Conservation (phyloP, 495 filamentous ascomycete genomes). For the Talaromyces wortmannii region DNA sequence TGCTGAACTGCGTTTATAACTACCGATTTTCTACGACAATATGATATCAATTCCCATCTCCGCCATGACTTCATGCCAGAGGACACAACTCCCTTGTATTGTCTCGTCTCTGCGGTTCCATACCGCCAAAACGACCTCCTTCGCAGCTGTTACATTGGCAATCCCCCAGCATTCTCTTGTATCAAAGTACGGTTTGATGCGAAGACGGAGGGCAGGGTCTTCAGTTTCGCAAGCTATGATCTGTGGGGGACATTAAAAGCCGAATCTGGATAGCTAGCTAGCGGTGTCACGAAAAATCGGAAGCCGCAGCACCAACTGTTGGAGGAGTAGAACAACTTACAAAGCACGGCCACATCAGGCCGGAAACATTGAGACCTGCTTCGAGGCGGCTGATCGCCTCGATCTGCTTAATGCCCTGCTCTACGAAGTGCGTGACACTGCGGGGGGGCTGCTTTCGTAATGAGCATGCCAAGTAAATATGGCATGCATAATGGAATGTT, state of each 20-base stretch:
- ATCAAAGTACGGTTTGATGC: background rate
- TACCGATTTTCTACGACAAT: background rate
- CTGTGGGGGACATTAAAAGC: background rate
- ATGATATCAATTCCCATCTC: background rate
- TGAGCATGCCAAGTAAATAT: background rate
- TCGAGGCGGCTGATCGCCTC: background rate
- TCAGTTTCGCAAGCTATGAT: background rate
- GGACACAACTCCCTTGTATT: background rate
- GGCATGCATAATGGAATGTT: background rate
- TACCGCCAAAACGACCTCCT: conserved; percentile 1
- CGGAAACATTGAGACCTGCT: background rate
- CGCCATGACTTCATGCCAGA: background rate
- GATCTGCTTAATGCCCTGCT: background rate
- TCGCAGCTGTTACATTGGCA: background rate
- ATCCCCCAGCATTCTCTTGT: background rate
- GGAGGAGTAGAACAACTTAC: background rate
- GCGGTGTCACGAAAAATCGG: background rate
- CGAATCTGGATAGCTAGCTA: background rate
- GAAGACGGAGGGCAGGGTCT: background rate
- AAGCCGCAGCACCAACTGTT: background rate
- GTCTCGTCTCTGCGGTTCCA: background rate
- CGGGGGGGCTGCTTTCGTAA: background rate
- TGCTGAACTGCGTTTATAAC: background rate
- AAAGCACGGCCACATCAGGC: background rate
- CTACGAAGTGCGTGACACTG: background rate